Evolutionary conservation across 2,329 filamentous ascomycete genomes (phyloP), one percentile per base, ranked within the genome.

Genomic region (Chlorencoelia australis): DNA sequence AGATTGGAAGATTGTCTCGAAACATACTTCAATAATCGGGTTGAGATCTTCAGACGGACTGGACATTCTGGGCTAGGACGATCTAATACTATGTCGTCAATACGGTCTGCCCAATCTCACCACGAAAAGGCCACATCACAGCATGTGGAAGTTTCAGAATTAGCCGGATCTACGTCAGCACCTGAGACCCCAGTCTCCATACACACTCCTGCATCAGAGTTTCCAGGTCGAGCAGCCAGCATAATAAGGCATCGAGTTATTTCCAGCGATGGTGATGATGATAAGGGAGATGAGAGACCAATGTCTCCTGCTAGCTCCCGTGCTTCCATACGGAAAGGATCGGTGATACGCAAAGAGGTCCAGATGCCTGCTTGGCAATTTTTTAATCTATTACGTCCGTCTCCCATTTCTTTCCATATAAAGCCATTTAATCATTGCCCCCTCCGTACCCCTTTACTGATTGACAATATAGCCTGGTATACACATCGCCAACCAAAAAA

Each of bases 301-400:
- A 61, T 4, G 61, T 64, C 25, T 46, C 62, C 61, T 10, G 52
- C 56, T 21, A 20, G n/a, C 7, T 29, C 32, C n/a, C 19, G 18
- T 2, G 57, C 32, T 45, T 46, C 49, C 47, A 40, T 49, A 49
- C 45, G 55, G 14, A 58, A 53, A 46, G 56, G 48, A 10, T 46
- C 50, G 24, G 42, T 69, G 33, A 59, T 33, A 59, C n/a, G 71
- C 45, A 94, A 89, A 54, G 88, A 94, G 51, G 82, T 96, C 10
- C 79, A 89, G 40, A 94, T 96, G 66, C 89, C 89, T 24, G 91
- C 91, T 2, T 96, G 88, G 87, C 89, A 95, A 53, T 94, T 96
- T 54, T 96, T 95, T 62, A 86, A 83, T 52, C 66, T 96, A 17
- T 86, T 95, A 50, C 88, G 82, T 87, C 65, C 62, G 82, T 68